Percentiles rank a stretch among this genome's conserved stretches.
Evolutionary conservation across 352 stramenopile genomes (phyloP).

Genomic region (Blastocystis sp.): DNA sequence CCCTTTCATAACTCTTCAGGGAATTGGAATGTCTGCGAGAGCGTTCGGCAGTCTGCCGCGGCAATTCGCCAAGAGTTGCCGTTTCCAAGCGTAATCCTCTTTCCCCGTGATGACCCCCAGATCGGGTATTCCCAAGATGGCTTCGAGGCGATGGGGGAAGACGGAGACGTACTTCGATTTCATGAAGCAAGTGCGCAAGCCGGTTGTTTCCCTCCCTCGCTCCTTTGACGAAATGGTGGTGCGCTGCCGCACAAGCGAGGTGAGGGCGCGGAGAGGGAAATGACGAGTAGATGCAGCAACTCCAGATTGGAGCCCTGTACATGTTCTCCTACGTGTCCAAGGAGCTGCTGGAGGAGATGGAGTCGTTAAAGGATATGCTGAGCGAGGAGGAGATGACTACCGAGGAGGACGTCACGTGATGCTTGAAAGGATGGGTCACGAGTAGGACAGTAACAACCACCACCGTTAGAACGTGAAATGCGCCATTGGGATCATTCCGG

Average conservation of each 20-base stretch:
- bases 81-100: background rate
- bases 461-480: background rate
- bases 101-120: background rate
- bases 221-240: conserved; percentile 21
- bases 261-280: background rate
- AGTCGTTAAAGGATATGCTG: conserved; percentile 36
- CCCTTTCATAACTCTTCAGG: too few species aligned
- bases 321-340: conserved; percentile 53
- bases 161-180: background rate
- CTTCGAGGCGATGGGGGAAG: background rate
- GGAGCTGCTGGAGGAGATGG: conserved; percentile 29
- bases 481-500: too few species aligned
- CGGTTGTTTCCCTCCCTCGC: conserved; percentile 2
- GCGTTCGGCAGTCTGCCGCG: conserved; percentile 12
- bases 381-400: conserved; percentile 14
- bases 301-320: conserved; percentile 51
- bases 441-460: conserved; percentile 67
- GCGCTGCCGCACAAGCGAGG: conserved; percentile 5
- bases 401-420: conserved; percentile 14
- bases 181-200: background rate
- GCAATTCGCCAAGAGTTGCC: conserved; percentile 28
- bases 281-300: conserved; percentile 18
- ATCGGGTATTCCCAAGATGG: background rate
- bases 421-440: background rate
- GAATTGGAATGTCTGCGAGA: conserved; percentile 35